Conservation (phyloP, 768 basidiomycete species). For the Boletus pseudo-olivaceus region DNA sequence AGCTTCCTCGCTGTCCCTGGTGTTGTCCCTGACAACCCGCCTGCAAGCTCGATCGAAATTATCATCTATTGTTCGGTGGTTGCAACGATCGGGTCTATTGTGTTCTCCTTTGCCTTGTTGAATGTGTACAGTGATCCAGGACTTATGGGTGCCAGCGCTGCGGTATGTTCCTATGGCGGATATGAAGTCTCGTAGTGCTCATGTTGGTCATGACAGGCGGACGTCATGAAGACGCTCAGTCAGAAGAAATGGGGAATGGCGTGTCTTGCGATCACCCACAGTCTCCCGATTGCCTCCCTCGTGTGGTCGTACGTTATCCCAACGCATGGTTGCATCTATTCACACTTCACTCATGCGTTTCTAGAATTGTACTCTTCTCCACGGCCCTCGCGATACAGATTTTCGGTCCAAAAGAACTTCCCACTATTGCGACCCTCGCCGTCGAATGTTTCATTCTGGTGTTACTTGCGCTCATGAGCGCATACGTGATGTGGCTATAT, state of each 20-base stretch:
- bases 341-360: background rate
- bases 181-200: background rate
- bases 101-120: background rate
- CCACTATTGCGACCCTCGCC: background rate
- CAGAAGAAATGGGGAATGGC: background rate
- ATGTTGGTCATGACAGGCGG: background rate
- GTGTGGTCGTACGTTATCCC: background rate
- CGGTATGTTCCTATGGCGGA: background rate
- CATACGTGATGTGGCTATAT: too few species aligned
- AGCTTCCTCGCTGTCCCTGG: background rate
- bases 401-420: background rate
- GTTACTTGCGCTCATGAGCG: too few species aligned
- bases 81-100: background rate
- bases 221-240: background rate
- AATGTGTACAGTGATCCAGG: background rate
- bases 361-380: background rate
- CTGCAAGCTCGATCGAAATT: background rate
- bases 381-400: background rate
- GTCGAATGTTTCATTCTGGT: background rate
- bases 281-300: background rate
- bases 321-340: background rate
- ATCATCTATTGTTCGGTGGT: background rate
- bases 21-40: background rate
- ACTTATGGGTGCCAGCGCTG: background rate
- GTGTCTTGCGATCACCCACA: background rate